These are phyloP conservation scores for Chiua virens DNA, from an alignment of 768 basidiomycete genomes.

Conservation along the genomic window DNA sequence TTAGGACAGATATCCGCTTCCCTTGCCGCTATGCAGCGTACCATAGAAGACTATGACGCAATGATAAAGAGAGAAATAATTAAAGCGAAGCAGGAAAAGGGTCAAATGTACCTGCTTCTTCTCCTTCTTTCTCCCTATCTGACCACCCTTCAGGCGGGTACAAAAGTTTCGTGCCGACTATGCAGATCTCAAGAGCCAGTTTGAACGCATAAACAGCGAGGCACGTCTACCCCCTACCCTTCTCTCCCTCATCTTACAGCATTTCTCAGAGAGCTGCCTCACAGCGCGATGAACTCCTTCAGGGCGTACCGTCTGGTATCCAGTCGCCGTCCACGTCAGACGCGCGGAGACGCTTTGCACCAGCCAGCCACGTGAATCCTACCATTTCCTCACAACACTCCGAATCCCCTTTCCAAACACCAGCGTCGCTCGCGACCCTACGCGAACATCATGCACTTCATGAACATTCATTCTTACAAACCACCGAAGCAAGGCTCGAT, in stretches of 20 bases:
- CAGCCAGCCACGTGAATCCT: conserved; percentile 33
- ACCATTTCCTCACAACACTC: conserved; percentile 57
- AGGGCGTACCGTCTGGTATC: conserved; percentile 40
- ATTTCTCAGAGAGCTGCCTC: conserved; percentile 52
- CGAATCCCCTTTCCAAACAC: conserved; percentile 82
- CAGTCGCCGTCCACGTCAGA: conserved; percentile 39
- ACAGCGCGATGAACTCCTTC: conserved; percentile 66
- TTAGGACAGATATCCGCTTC: conserved; percentile 98
- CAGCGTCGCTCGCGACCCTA: conserved; percentile 51
- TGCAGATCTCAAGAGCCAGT: conserved; percentile 74
- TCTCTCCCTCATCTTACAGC: not conserved
- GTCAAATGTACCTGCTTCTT: conserved; percentile 63
- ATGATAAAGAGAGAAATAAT: conserved; percentile 97
- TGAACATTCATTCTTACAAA: conserved; percentile 88
- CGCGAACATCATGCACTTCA: conserved; percentile 79
- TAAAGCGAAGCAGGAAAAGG: conserved; percentile 95
- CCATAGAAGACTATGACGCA: conserved; percentile 95
- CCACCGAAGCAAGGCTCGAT: conserved; percentile 79
- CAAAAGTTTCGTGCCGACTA: conserved; percentile 92
- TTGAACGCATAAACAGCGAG: conserved; percentile 74
- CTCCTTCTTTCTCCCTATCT: conserved; percentile 2
- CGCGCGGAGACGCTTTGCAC: conserved; percentile 63
- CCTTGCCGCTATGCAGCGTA: conserved; percentile 88
- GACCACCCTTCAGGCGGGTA: conserved; percentile 63
- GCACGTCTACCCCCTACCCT: conserved; percentile 16